phyloP scores from a whole-genome alignment of 306 rosid genomes.

The Aeschynomene evenia region DNA sequence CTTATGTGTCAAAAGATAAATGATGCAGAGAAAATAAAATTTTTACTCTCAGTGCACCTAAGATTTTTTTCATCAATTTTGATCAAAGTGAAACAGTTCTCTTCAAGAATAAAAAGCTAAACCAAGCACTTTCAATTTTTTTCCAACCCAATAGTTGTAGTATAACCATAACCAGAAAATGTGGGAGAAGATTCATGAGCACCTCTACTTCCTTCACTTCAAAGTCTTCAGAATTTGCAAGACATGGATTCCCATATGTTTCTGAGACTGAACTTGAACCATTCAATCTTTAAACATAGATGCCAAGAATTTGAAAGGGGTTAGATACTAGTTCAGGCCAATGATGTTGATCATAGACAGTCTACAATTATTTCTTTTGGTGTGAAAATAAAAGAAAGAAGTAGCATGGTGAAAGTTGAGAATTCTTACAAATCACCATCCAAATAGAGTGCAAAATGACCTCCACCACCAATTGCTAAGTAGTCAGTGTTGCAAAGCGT shows the following conservation, averaged over 20 bases:
- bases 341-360: background rate
- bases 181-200: slow-evolving; percentile 4
- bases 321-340: background rate
- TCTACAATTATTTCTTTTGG: background rate
- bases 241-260: slow-evolving; percentile 91
- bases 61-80: too few species aligned
- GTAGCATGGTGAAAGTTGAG: background rate
- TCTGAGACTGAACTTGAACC: slow-evolving; percentile 91
- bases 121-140: too few species aligned
- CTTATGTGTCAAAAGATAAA: too few species aligned
- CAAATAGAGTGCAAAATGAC: slow-evolving; percentile 85
- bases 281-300: slow-evolving; percentile 56
- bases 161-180: too few species aligned
- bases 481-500: slow-evolving; percentile 72
- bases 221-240: slow-evolving; percentile 80
- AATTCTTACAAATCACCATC: slow-evolving; percentile 84
- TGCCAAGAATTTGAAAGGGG: background rate
- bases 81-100: too few species aligned
- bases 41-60: too few species aligned
- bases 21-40: too few species aligned
- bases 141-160: too few species aligned
- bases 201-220: slow-evolving; percentile 95
- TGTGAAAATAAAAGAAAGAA: background rate
- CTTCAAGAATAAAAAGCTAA: too few species aligned
- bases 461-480: slow-evolving; percentile 87